Conservation (phyloP, 1,139 yeast genomes). For the Pichia norvegensis region DNA sequence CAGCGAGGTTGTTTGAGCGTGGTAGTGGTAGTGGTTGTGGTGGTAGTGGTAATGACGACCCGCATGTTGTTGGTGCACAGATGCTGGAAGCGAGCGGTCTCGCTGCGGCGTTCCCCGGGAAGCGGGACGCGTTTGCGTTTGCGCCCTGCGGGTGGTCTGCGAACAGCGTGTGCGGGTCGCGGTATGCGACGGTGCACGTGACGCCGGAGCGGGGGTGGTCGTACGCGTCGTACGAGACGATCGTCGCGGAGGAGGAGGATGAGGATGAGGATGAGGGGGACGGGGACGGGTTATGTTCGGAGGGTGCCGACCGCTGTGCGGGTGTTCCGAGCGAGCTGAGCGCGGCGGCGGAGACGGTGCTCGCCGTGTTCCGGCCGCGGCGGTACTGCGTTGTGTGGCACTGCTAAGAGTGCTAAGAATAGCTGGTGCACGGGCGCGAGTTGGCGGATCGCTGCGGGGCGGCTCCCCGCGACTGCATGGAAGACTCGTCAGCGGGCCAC, state of each 20-base stretch:
- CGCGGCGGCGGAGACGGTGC: background rate
- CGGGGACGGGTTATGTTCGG: too few relatives aligned
- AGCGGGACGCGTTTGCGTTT: conserved; percentile 81
- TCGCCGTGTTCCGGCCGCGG: background rate
- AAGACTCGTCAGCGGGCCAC: too few relatives aligned
- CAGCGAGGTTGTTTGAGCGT: background rate
- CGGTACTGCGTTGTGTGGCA: background rate
- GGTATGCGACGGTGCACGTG: conserved; percentile 85
- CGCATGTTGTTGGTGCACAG: background rate
- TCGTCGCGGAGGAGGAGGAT: conserved; percentile 33
- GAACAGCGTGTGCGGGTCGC: conserved; percentile 53
- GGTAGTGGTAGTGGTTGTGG: background rate
- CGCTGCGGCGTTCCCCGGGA: background rate
- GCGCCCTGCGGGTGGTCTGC: conserved; percentile 96
- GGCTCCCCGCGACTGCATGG: too few relatives aligned
- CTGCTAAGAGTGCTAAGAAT: background rate
- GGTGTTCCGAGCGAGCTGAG: too few relatives aligned
- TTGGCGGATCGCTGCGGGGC: too few relatives aligned
- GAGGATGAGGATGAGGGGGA: background rate
- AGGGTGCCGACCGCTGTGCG: too few relatives aligned
- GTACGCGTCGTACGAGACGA: conserved; percentile 92
- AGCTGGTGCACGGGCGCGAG: background rate
- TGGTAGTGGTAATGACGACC: background rate
- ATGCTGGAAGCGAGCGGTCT: background rate
- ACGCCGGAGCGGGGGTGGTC: conserved; percentile 95